Conservation (phyloP, 2,329 filamentous ascomycete genomes). For the Verticillium isaacii region DNA sequence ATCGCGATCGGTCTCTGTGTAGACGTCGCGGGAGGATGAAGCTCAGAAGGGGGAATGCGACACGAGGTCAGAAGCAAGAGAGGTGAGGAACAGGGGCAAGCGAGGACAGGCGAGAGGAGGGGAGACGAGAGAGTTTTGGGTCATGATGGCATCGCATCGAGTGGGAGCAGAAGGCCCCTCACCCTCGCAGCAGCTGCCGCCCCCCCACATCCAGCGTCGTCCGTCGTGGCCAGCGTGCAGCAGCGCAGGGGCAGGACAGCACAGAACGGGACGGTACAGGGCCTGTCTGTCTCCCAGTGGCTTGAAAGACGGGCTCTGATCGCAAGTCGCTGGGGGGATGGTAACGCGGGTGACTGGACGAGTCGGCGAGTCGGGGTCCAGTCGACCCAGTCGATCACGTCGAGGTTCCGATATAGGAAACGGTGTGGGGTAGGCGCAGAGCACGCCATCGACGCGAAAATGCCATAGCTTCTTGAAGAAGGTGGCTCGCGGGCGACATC, state of each 20-base stretch:
- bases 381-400: background rate
- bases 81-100: background rate
- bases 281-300: background rate
- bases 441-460: slow-evolving; percentile 26
- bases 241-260: background rate
- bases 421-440: slow-evolving; percentile 22
- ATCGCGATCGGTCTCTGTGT: slow-evolving; percentile 1
- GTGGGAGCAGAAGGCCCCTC: slow-evolving; percentile 4
- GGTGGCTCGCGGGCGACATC: background rate
- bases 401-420: slow-evolving; percentile 18
- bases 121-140: slow-evolving; percentile 1
- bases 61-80: background rate
- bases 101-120: background rate
- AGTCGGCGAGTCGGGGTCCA: background rate
- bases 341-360: background rate
- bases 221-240: background rate
- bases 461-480: slow-evolving; percentile 8
- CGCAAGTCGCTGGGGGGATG: background rate
- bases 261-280: too few species aligned
- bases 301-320: background rate
- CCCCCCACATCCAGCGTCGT: too few species aligned
- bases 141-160: slow-evolving; percentile 13
- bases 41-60: background rate
- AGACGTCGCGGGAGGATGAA: background rate
- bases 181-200: background rate